Evolutionary conservation across 768 basidiomycete genomes (phyloP).

Genomic region (Antrodiella citrinella): DNA sequence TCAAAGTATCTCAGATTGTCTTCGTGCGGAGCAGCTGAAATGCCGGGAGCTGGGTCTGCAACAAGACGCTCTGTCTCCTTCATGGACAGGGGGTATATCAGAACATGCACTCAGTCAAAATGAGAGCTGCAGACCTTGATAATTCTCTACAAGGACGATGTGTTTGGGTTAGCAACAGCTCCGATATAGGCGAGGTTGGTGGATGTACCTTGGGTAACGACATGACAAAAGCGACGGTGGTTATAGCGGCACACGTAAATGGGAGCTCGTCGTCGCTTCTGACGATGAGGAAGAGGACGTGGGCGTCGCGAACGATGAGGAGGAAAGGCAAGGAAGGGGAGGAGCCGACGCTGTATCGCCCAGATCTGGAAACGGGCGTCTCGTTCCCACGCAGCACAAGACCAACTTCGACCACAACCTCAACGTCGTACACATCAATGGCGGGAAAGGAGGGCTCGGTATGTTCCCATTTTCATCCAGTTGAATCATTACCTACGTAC

Average conservation of each 20-base stretch:
- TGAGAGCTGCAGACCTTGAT: slow-evolving; percentile 36
- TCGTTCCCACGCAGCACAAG: too few species aligned
- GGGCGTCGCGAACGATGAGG: slow-evolving; percentile 6
- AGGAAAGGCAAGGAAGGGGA: slow-evolving; percentile 1
- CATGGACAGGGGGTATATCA: background rate
- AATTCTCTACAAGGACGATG: slow-evolving; percentile 31
- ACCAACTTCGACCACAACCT: background rate
- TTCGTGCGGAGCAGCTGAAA: slow-evolving; percentile 90
- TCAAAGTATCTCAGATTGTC: slow-evolving; percentile 99
- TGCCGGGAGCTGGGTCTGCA: slow-evolving; percentile 95
- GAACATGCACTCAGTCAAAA: background rate
- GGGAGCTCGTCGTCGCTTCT: too few species aligned
- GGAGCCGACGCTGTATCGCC: background rate
- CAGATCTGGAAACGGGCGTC: background rate
- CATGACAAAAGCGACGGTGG: slow-evolving; percentile 24
- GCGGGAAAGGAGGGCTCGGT: background rate
- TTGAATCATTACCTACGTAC: too few species aligned
- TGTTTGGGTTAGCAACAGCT: background rate
- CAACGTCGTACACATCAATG: background rate
- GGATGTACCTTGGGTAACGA: slow-evolving; percentile 46
- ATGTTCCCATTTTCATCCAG: background rate
- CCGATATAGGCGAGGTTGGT: background rate
- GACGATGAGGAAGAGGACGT: background rate
- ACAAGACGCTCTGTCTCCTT: slow-evolving; percentile 98
- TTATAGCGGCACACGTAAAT: slow-evolving; percentile 1